A percentile compares a stretch with the other conserved stretches of the same genome.
Conservation (phyloP, 305 asterid species). For the Plantago lanceolata region DNA sequence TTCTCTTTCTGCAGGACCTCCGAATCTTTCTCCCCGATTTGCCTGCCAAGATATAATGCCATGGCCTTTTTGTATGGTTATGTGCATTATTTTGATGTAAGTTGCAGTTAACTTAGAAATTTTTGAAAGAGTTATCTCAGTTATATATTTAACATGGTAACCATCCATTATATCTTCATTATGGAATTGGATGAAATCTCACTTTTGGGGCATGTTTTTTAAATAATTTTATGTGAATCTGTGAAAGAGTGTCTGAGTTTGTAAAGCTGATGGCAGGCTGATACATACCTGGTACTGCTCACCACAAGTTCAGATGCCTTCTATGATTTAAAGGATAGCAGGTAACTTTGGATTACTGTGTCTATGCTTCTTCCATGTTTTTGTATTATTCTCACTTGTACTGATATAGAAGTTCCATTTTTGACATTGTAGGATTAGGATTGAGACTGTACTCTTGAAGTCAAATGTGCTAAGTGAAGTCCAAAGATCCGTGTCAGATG, state of each 20-base stretch:
- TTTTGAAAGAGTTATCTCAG: neutral
- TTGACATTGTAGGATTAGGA: conserved; percentile 61
- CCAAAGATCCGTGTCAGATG: conserved; percentile 80
- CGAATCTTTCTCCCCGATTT: conserved; percentile 96
- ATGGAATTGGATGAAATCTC: conserved; percentile 11
- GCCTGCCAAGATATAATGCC: conserved; percentile 96
- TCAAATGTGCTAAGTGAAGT: conserved; percentile 88
- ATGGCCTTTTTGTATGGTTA: conserved; percentile 94
- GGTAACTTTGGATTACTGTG: conserved; percentile 41
- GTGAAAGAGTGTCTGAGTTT: conserved; percentile 13
- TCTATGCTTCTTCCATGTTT: conserved; percentile 2
- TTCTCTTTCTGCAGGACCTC: conserved; percentile 71
- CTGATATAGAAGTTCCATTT: conserved; percentile 26
- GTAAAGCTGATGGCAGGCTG: conserved; percentile 51
- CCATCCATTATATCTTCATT: neutral
- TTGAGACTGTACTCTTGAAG: conserved; percentile 71
- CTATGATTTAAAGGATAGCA: conserved; percentile 87
- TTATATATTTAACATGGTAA: neutral
- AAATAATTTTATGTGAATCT: conserved; percentile 11
- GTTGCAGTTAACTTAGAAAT: conserved; percentile 25
- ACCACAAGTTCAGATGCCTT: conserved; percentile 85
- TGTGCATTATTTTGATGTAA: conserved; percentile 97
- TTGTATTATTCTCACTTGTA: conserved; percentile 21
- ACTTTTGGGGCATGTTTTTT: conserved; percentile 16
- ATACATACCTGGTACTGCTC: conserved; percentile 84